phyloP scores from a whole-genome alignment of 148 eudicot species.

The Silene conica region DNA sequence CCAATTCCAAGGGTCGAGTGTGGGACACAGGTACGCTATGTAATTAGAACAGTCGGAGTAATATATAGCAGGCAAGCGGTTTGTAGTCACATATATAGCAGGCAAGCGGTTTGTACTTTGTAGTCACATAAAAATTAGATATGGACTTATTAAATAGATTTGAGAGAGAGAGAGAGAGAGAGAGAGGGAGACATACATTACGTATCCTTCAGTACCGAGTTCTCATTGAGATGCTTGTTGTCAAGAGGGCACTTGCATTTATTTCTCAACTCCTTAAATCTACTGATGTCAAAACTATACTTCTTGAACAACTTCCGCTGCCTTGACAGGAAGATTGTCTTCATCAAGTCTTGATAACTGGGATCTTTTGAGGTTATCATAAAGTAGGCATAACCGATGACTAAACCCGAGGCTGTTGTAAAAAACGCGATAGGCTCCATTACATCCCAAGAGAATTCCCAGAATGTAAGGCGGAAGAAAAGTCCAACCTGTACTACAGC shows the following conservation, averaged over 20 bases:
- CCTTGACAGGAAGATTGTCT: slow-evolving; percentile 74
- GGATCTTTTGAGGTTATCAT: slow-evolving; percentile 81
- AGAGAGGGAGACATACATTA: slow-evolving; percentile 23
- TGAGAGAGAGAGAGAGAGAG: neutral
- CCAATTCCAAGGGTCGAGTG: neutral
- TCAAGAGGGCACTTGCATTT: slow-evolving; percentile 52
- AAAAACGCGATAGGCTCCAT: slow-evolving; percentile 96
- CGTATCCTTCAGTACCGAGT: slow-evolving; percentile 36
- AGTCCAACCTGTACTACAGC: slow-evolving; percentile 58
- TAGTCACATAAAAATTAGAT: neutral
- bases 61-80: neutral
- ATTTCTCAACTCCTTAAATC: slow-evolving; percentile 58
- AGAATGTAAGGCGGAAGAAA: slow-evolving; percentile 89
- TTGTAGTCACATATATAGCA: neutral
- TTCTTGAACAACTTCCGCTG: slow-evolving; percentile 82
- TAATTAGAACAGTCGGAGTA: neutral
- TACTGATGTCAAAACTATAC: slow-evolving; percentile 51
- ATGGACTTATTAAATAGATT: too few relatives aligned
- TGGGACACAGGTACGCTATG: neutral
- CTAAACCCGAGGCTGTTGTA: slow-evolving; percentile 59
- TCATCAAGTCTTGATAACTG: slow-evolving; percentile 71
- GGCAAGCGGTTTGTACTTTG: neutral
- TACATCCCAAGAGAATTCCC: slow-evolving; percentile 98
- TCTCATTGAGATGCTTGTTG: slow-evolving; percentile 36
- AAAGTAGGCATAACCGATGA: slow-evolving; percentile 78